phyloP scores from a whole-genome alignment of 208 protist species.

The Crithidia expoeki region DNA sequence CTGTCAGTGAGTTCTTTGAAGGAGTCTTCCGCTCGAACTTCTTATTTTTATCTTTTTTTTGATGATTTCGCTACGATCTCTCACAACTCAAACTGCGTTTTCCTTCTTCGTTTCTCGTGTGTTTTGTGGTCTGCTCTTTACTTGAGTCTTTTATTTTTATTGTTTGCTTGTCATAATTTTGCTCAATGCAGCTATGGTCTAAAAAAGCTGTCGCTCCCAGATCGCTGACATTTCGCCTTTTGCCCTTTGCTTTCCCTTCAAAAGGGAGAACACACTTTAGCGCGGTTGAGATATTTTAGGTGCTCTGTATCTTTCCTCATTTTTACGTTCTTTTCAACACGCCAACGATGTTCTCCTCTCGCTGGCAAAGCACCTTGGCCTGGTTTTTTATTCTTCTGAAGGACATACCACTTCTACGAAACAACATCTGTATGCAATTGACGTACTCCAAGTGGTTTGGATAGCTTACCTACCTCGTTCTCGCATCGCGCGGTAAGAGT shows the following conservation, averaged over 20 bases:
- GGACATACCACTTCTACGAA: neutral
- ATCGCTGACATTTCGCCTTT: neutral
- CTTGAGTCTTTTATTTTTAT: neutral
- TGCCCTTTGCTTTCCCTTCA: neutral
- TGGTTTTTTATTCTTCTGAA: slow-evolving; percentile 5
- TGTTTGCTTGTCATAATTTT: neutral
- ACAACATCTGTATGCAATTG: neutral
- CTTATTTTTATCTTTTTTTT: neutral
- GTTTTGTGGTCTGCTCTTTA: neutral
- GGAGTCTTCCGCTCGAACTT: slow-evolving; percentile 1
- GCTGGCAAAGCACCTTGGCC: neutral
- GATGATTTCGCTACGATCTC: neutral
- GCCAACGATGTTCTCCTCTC: neutral
- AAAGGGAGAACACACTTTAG: too few species aligned
- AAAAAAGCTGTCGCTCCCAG: slow-evolving; percentile 3
- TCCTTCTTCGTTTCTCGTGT: neutral
- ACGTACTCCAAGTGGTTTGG: slow-evolving; percentile 4
- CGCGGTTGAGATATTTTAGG: neutral
- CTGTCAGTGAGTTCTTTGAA: slow-evolving; percentile 3
- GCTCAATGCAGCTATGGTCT: neutral
- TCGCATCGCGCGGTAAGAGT: neutral
- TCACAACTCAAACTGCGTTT: neutral
- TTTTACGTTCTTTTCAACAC: neutral
- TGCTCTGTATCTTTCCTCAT: slow-evolving; percentile 1
- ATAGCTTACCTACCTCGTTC: slow-evolving; percentile 1